phyloP scores from a whole-genome alignment of 2,329 filamentous ascomycete genomes.

The Trichocomaceae sp. region DNA sequence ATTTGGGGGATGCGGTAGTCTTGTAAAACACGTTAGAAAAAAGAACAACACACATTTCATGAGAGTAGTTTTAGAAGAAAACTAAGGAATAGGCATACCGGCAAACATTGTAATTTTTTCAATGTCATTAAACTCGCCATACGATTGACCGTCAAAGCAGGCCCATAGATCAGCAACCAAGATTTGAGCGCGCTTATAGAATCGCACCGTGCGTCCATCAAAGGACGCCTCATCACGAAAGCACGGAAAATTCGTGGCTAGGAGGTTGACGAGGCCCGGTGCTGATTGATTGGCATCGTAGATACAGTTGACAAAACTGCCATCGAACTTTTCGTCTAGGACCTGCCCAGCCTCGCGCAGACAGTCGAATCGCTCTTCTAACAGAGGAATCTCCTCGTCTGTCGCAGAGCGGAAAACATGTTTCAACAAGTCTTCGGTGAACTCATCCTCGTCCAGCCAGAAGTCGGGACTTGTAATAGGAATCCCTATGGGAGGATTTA shows the following conservation, averaged over 20 bases:
- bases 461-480: conserved; percentile 84
- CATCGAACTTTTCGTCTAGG: conserved; percentile 71
- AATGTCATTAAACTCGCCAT: conserved; percentile 80
- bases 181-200: conserved; percentile 94
- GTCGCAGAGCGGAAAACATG: conserved; percentile 83
- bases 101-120: conserved; percentile 98
- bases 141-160: conserved; percentile 74
- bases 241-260: conserved; percentile 74
- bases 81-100: conserved; percentile 32
- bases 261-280: conserved; percentile 73
- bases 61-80: too few species aligned
- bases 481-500: conserved; percentile 52
- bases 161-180: conserved; percentile 95
- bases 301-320: conserved; percentile 68
- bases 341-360: conserved; percentile 76
- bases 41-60: not conserved
- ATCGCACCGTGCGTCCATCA: conserved; percentile 66
- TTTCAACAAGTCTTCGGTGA: conserved; percentile 64
- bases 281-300: conserved; percentile 70
- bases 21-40: conserved; percentile 19
- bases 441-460: conserved; percentile 72
- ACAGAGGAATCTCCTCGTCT: conserved; percentile 77
- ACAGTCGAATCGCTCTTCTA: conserved; percentile 69
- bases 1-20: conserved; percentile 97
- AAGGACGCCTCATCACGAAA: conserved; percentile 78